Percentiles rank a stretch among this genome's conserved stretches.
phyloP scores from a whole-genome alignment of 75 land plant species.

The Cryptomeria japonica region DNA sequence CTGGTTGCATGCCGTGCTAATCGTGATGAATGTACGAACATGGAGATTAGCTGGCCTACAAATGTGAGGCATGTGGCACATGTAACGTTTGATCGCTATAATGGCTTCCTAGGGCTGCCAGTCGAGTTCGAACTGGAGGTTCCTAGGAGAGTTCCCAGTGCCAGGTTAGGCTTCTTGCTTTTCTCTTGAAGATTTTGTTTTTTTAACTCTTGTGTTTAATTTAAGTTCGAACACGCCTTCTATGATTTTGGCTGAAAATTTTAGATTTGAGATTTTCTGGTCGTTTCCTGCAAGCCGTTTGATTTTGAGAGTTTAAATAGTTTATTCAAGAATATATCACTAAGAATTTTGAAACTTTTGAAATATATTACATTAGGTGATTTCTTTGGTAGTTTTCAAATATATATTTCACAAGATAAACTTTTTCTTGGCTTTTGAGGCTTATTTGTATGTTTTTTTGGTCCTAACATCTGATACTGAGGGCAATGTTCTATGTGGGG shows the following conservation, averaged over 20 bases:
- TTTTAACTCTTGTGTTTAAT: not conserved
- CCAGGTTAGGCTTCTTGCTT: constrained; percentile 27
- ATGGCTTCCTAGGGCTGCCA: constrained; percentile 75
- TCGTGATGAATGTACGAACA: constrained; percentile 24
- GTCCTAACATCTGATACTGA: too few species aligned
- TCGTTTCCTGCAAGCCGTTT: not conserved
- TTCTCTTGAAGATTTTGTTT: not conserved
- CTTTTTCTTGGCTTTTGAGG: not conserved
- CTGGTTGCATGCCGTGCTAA: constrained; percentile 47
- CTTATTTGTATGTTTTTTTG: not conserved
- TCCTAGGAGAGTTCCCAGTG: constrained; percentile 64
- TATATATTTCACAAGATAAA: not conserved
- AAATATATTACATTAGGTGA: not conserved
- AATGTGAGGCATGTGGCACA: constrained; percentile 73
- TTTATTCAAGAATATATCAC: not conserved
- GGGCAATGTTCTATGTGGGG: too few species aligned
- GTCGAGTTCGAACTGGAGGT: constrained; percentile 77
- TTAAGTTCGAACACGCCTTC: not conserved
- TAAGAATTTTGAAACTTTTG: not conserved
- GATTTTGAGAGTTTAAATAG: not conserved
- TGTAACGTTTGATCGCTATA: constrained; percentile 75
- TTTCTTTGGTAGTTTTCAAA: not conserved
- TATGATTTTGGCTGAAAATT: not conserved
- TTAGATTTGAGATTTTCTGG: too few species aligned
- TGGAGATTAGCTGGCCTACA: constrained; percentile 82